Evolutionary conservation across 305 asterid genomes (phyloP), one percentile per base, ranked within the genome.

Genomic region (Ajuga reptans): DNA sequence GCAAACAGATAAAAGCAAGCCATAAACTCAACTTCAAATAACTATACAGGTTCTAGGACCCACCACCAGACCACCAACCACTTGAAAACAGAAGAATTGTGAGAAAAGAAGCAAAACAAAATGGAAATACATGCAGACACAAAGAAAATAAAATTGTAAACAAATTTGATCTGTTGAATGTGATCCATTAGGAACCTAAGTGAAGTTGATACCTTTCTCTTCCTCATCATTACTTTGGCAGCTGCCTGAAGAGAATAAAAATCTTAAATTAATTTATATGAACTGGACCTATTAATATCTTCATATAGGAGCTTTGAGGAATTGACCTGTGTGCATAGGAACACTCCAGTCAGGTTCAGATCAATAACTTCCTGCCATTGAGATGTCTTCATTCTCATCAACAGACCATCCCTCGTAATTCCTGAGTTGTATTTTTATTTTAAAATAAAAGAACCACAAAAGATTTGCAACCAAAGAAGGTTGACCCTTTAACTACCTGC

Each of bases 301-400:
- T 11, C 61, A 63, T 9, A 50, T 51, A 61, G 50, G 57, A 49
- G 63, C 21, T 68, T 46, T 62, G 4, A 34, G 36, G 66, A 75
- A 70, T 61, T 65, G 54, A 85, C 98, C 90, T 93, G 99, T 64
- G 90, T 89, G 83, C 97, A 90, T 37, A 92, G 83, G 83, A 80
- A 93, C 64, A 90, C 98, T 16, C 97, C 98, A 8, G 96, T 93
- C 56, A 93, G 96, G 80, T 93, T 93, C 60, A 93, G 86, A 86
- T 86, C 94, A 52, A 90, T 93, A 82, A 93, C 97, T 67, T 93
- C 98, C 78, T 89, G 89, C 98, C 98, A 93, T 55, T 93, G 98
- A 66, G 97, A 72, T 43, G 73, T 75, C 85, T 88, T 88, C 97
- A 90, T 90, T 84, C 94, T 87, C 98, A 93, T 93, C 86, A 93